A percentile compares a stretch with the other conserved stretches of the same genome.
Evolutionary conservation across 2,329 filamentous ascomycete genomes (phyloP).

Genomic region (Sarocladiaceae sp.): DNA sequence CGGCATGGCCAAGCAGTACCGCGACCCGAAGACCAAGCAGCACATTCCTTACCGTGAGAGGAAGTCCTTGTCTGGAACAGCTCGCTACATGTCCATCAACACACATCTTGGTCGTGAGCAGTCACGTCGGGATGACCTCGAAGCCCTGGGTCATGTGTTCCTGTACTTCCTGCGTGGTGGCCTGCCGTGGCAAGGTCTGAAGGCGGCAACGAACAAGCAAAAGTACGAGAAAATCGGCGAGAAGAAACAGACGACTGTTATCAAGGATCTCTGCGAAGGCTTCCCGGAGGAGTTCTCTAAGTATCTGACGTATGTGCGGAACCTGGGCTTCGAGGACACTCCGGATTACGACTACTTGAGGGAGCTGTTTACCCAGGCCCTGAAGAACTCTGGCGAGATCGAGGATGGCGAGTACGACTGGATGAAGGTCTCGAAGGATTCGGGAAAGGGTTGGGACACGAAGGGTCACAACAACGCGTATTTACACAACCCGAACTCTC

Average conservation of each 20-base stretch:
- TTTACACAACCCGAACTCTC: constrained; percentile 71
- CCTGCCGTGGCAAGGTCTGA: constrained; percentile 68
- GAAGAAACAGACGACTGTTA: constrained; percentile 97
- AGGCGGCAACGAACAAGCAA: constrained; percentile 79
- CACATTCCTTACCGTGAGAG: constrained; percentile 97
- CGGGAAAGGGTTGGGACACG: constrained; percentile 83
- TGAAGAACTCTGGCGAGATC: constrained; percentile 90
- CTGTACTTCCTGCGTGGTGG: constrained; percentile 72
- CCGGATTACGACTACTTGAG: constrained; percentile 98
- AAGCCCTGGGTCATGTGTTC: constrained; percentile 75
- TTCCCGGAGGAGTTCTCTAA: constrained; percentile 98
- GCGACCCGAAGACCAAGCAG: constrained; percentile 97
- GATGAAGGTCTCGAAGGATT: constrained; percentile 89
- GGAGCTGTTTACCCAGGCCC: constrained; percentile 90
- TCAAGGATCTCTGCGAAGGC: constrained; percentile 94
- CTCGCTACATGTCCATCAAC: constrained; percentile 99
- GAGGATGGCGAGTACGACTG: constrained; percentile 99
- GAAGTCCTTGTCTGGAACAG: constrained; percentile 94
- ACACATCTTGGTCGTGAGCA: constrained; percentile 96
- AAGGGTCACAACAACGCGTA: constrained; percentile 61
- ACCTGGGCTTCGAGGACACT: constrained; percentile 96
- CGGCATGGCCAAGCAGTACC: constrained; percentile 99
- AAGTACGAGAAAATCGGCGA: constrained; percentile 99
- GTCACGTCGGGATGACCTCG: constrained; percentile 90
- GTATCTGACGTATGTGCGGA: constrained; percentile 94